phyloP scores from a whole-genome alignment of 176 grass and related monocot genomes.

The Oryza glaberrima region DNA sequence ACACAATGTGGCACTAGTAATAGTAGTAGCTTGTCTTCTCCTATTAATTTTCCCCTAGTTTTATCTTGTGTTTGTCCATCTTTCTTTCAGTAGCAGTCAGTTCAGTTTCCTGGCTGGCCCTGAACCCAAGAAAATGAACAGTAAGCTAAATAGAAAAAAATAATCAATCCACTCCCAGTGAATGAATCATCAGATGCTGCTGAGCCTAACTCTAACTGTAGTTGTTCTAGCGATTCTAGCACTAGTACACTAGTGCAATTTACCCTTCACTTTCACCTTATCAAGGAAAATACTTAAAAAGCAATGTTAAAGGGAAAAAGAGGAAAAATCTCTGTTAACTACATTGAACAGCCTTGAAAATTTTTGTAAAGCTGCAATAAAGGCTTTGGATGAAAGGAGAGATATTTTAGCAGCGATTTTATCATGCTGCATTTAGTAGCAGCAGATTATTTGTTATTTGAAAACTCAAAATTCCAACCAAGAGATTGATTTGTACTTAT shows the following conservation, averaged over 20 bases:
- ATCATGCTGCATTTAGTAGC: neutral
- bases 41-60: neutral
- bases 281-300: neutral
- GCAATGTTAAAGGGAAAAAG: neutral
- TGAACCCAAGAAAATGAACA: neutral
- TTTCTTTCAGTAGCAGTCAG: neutral
- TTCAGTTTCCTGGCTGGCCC: neutral
- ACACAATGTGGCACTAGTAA: neutral
- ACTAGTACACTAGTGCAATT: neutral
- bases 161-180: neutral
- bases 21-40: constrained; percentile 7
- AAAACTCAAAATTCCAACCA: neutral
- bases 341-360: neutral
- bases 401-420: neutral
- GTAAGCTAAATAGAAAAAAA: neutral
- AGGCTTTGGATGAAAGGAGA: neutral
- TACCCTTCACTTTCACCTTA: neutral
- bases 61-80: constrained; percentile 7
- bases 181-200: constrained; percentile 1
- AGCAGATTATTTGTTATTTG: neutral
- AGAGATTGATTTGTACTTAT: neutral
- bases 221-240: neutral
- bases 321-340: neutral
- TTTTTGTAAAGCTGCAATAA: neutral
- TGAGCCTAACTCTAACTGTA: neutral